Evolutionary conservation across 306 rosid species (phyloP).

Genomic region (Trifolium subterraneum): DNA sequence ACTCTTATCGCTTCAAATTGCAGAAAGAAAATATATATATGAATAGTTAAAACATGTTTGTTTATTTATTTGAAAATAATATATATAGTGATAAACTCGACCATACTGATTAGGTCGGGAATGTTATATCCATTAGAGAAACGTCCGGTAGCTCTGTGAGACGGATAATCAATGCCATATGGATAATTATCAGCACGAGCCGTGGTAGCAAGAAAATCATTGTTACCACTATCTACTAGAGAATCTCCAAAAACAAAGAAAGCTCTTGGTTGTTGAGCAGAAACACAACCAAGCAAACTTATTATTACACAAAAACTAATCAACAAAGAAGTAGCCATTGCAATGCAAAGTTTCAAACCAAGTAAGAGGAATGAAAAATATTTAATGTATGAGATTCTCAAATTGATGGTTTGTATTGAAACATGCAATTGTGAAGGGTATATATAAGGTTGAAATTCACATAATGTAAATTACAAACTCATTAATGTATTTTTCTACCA

Average conservation of each 20-base stretch:
- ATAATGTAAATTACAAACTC: conserved; percentile 24
- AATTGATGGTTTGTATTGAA: conserved; percentile 22
- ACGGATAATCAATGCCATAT: conserved; percentile 83
- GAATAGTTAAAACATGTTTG: background rate
- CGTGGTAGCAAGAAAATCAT: conserved; percentile 76
- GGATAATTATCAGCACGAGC: conserved; percentile 87
- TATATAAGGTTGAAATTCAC: conserved; percentile 32
- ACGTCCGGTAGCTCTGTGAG: conserved; percentile 78
- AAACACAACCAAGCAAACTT: conserved; percentile 37
- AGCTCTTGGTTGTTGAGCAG: conserved; percentile 56
- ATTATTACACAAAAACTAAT: conserved; percentile 17
- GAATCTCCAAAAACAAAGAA: conserved; percentile 95
- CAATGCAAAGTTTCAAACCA: background rate
- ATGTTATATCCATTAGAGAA: conserved; percentile 93
- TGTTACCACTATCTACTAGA: conserved; percentile 89
- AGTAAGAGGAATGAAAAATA: background rate
- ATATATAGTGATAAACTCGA: background rate
- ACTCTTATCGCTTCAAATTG: too few relatives aligned
- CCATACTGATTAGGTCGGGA: conserved; percentile 77
- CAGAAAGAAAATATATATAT: background rate
- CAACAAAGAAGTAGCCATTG: conserved; percentile 37
- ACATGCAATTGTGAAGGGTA: conserved; percentile 19
- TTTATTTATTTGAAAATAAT: background rate
- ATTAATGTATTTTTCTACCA: conserved; percentile 55
- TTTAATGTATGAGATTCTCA: background rate